Conservation (phyloP, 257 asterid genomes). For the Rehmannia glutinosa region DNA sequence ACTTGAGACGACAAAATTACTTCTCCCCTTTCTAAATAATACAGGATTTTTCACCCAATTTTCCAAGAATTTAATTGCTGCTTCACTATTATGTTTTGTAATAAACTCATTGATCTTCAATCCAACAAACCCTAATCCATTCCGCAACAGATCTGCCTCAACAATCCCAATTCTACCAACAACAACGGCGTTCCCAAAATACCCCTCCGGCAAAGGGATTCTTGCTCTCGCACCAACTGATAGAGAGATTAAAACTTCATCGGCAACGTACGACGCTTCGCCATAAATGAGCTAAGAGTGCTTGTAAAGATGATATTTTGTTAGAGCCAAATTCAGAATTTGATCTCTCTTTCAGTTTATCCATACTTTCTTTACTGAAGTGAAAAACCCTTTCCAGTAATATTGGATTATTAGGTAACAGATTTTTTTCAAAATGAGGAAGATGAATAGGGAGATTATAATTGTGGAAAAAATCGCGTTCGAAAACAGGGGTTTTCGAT, state of each 20-base stretch:
- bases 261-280: too few relatives aligned
- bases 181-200: slow-evolving; percentile 32
- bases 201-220: slow-evolving; percentile 30
- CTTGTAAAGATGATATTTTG: too few relatives aligned
- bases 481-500: slow-evolving; percentile 20
- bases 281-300: too few relatives aligned
- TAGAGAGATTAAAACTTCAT: neutral
- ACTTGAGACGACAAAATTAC: slow-evolving; percentile 20
- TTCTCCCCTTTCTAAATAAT: neutral
- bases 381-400: too few relatives aligned
- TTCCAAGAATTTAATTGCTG: neutral
- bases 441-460: too few relatives aligned
- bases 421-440: too few relatives aligned
- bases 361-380: too few relatives aligned
- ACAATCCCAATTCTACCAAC: neutral
- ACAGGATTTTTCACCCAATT: slow-evolving; percentile 29
- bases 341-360: too few relatives aligned
- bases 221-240: slow-evolving; percentile 27
- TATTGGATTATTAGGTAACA: too few relatives aligned
- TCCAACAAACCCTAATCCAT: slow-evolving; percentile 31
- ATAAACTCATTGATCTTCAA: slow-evolving; percentile 24
- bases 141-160: slow-evolving; percentile 3
- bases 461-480: too few relatives aligned
- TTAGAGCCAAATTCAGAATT: too few relatives aligned
- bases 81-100: slow-evolving; percentile 17